Conservation (phyloP, 331 rosid genomes). For the Malus hybrid region DNA sequence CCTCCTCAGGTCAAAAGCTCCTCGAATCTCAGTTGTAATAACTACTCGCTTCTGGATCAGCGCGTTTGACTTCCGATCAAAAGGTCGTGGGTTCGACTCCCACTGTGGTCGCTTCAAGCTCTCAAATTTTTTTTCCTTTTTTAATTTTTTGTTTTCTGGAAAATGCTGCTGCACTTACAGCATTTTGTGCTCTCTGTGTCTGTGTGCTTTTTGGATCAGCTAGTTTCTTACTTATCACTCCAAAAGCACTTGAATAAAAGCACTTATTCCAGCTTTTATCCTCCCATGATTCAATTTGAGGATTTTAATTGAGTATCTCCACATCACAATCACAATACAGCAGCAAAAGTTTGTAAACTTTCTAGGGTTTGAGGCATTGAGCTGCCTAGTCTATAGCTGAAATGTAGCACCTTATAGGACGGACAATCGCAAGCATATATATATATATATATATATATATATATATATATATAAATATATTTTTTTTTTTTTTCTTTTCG, state of each 20-base stretch:
- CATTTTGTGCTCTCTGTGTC: background rate
- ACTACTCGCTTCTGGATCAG: conserved; percentile 50
- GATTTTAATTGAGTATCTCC: background rate
- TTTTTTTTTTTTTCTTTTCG: too few species aligned
- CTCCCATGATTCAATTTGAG: background rate
- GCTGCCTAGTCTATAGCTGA: too few species aligned
- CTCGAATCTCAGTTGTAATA: too few species aligned
- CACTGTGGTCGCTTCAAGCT: conserved; percentile 50
- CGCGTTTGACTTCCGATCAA: conserved; percentile 99
- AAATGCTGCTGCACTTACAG: background rate
- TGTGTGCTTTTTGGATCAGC: background rate
- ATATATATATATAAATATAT: too few species aligned
- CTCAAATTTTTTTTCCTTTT: background rate
- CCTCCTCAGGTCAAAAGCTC: too few species aligned
- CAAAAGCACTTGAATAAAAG: too few species aligned
- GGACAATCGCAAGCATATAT: too few species aligned
- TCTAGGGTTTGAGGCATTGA: background rate
- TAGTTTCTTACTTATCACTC: too few species aligned
- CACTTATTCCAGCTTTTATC: background rate
- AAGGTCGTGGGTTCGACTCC: conserved; percentile 99
- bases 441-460: too few species aligned
- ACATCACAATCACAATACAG: background rate
- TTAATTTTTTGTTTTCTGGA: background rate
- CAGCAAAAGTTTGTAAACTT: background rate
- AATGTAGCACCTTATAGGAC: too few species aligned